Evolutionary conservation across 139 green algal genomes (phyloP).

Genomic region (Chlorella ohadii): DNA sequence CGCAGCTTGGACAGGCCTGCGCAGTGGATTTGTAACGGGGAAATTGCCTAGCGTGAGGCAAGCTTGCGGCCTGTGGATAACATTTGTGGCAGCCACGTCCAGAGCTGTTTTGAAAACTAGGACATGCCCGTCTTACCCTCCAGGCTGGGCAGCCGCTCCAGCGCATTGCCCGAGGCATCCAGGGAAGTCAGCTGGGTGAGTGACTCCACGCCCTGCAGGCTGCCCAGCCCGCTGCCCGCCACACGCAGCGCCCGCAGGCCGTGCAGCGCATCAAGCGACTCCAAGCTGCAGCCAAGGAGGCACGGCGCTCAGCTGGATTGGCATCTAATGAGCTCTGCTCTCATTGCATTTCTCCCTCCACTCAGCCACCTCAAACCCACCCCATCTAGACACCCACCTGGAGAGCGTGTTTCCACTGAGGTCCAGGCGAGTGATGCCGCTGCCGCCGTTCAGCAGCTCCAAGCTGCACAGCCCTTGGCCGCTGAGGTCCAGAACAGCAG

Average conservation of each 20-base stretch:
- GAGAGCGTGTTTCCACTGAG: neutral
- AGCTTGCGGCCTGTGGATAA: too few relatives aligned
- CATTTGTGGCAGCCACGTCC: too few relatives aligned
- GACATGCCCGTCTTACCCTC: neutral
- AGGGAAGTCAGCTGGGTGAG: neutral
- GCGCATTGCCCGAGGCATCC: neutral
- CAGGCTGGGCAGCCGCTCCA: conserved; percentile 10
- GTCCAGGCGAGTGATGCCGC: neutral
- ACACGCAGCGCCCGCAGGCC: neutral
- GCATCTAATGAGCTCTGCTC: too few relatives aligned
- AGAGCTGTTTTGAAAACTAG: too few relatives aligned
- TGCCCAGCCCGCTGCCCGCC: neutral
- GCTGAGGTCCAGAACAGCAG: neutral
- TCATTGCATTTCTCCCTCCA: too few relatives aligned
- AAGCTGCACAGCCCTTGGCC: conserved; percentile 10
- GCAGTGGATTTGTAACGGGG: neutral
- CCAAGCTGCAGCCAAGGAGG: neutral
- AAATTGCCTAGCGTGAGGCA: neutral
- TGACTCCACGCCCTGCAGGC: neutral
- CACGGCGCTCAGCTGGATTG: too few relatives aligned
- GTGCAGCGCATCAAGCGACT: neutral
- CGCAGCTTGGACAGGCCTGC: neutral
- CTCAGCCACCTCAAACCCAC: too few relatives aligned
- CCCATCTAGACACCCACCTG: neutral
- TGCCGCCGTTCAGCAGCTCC: neutral